A percentile compares a stretch with the other conserved stretches of the same genome.
phyloP scores from a whole-genome alignment of 495 filamentous ascomycete species.

The Xylaria scruposa region DNA sequence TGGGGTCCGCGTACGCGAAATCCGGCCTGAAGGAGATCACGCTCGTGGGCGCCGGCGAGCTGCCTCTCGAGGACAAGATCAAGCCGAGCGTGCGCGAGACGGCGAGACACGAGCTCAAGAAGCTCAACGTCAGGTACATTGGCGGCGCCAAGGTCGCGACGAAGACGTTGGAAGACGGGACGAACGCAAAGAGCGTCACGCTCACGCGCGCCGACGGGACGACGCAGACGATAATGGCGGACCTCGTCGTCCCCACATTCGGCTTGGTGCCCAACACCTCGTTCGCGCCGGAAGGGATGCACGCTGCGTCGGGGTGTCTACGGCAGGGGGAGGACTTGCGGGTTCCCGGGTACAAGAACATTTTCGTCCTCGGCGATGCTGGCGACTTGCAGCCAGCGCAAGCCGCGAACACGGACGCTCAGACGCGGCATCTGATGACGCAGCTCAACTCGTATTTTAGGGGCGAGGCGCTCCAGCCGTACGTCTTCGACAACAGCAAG shows the following conservation, averaged over 20 bases:
- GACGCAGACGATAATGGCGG: constrained; percentile 40
- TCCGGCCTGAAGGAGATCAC: constrained; percentile 50
- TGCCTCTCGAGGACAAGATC: constrained; percentile 38
- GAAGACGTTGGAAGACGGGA: constrained; percentile 1
- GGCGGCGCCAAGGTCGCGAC: constrained; percentile 23
- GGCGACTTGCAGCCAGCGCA: constrained; percentile 38
- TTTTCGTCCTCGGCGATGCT: constrained; percentile 54
- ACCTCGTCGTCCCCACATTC: constrained; percentile 53
- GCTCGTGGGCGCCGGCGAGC: constrained; percentile 44
- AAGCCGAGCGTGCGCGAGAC: constrained; percentile 36
- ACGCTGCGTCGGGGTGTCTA: constrained; percentile 38
- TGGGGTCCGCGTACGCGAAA: constrained; percentile 54
- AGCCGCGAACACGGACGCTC: constrained; percentile 28
- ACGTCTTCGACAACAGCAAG: constrained; percentile 31
- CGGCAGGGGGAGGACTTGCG: constrained; percentile 44
- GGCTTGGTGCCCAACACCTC: constrained; percentile 52
- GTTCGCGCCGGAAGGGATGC: constrained; percentile 44
- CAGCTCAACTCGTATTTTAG: constrained; percentile 37
- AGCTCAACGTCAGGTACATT: constrained; percentile 38
- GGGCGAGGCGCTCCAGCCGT: constrained; percentile 25
- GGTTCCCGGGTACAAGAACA: constrained; percentile 42
- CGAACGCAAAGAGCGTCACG: constrained; percentile 32
- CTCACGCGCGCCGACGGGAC: constrained; percentile 30
- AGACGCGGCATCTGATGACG: constrained; percentile 39
- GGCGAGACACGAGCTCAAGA: constrained; percentile 43